phyloP scores from a whole-genome alignment of 768 basidiomycete genomes.

The Mrakia blollopis region DNA sequence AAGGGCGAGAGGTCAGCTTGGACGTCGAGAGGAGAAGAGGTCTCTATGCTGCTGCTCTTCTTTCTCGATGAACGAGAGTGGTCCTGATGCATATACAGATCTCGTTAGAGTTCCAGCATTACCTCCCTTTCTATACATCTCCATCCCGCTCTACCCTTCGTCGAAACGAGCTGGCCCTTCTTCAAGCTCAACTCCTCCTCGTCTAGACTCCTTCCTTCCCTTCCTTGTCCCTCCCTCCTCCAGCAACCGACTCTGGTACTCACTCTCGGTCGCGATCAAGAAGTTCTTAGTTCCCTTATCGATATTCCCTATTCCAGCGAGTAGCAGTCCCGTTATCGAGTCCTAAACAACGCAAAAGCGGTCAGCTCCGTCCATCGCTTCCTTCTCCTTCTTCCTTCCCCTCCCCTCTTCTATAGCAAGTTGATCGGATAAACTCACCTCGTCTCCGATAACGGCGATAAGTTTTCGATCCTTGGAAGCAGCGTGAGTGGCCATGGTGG shows the following conservation, averaged over 20 bases:
- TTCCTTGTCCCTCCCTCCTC: not conserved
- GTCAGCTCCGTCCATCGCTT: slow-evolving; percentile 15
- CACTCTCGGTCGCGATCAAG: slow-evolving; percentile 87
- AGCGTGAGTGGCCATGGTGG: not conserved
- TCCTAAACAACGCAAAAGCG: slow-evolving; percentile 56
- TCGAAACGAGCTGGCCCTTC: no score
- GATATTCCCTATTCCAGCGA: slow-evolving; percentile 92
- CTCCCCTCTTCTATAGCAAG: not conserved
- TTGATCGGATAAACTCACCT: no score
- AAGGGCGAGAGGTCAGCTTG: not conserved
- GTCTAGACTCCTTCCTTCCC: not conserved
- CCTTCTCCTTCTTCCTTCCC: not conserved
- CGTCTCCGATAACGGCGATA: slow-evolving; percentile 95
- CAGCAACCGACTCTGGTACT: slow-evolving; percentile 43
- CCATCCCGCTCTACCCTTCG: no score
- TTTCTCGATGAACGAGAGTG: no score
- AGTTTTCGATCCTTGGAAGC: slow-evolving; percentile 60
- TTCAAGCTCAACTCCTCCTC: not conserved
- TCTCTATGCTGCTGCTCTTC: no score
- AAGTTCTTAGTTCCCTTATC: slow-evolving; percentile 96
- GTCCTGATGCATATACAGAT: no score
- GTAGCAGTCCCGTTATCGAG: slow-evolving; percentile 88
- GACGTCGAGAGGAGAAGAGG: not conserved
- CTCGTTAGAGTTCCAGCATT: no score
- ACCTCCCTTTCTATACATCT: no score